Base-by-base conservation (phyloP, 1,284 basidiomycete species). In the Tremellales sp. region DNA sequence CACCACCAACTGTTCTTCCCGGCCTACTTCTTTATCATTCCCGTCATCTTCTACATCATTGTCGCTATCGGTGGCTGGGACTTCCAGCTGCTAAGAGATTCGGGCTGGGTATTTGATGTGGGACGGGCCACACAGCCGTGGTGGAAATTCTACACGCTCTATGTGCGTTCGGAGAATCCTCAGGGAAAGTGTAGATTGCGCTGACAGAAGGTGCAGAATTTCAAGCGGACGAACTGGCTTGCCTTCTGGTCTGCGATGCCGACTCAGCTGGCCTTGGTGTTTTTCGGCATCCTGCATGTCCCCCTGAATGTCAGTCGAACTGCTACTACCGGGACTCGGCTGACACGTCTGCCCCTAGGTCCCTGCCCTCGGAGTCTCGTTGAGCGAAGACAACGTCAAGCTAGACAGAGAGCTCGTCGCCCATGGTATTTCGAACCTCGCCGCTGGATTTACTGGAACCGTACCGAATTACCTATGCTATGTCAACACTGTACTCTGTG, bases 1-100 rank as follows among this genome's bases (percentile, higher is more conserved):
- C 81, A 86, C 46, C 89, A 97, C 68, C 92, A 95, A 59, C 80
- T 97, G 45, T 79, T 97, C 57, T 93, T 97, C 66, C 94, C 94
- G 1, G 74, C 83, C 18, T 98, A 89, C 74, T 97, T 97, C 74
- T 74, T 95, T 40, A 63, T 81, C 48, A 90, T 97, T 52, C 89
- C 90, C 2, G 61, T 82, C 38, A 53, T 90, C 14, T 97, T 97
- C 73, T 97, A 97, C 70, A 66, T 86, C 40, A 75, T 92, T 39
- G 80, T 89, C 2, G 77, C 78, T 0, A 79, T 82, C 38, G 81
- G 81, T 0, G 74, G 79, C 4, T 71, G 90, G 38, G 76, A 86
- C 54, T 72, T 97, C 14, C 71, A 67, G 2, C 68, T 69, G 13
- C 74, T 97, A 16, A 77, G 91, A 21, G 63, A 74, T 9, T 70